phyloP scores from a whole-genome alignment of 495 filamentous ascomycete species.

The Pyronema domesticum region DNA sequence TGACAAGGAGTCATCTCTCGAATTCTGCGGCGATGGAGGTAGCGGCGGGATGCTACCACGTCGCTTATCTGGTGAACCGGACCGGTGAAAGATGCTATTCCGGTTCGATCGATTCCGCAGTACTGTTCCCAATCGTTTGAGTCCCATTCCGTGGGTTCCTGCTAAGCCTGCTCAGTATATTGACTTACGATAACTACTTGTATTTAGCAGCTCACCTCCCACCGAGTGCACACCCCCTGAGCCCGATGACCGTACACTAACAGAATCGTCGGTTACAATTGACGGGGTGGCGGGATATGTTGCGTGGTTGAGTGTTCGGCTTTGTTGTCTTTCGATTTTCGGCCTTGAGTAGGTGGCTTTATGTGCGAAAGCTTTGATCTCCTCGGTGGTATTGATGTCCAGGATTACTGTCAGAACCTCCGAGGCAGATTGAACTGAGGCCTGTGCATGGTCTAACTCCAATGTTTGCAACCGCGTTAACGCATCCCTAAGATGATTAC shows the following conservation, averaged over 20 bases:
- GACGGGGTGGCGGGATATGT: constrained; percentile 25
- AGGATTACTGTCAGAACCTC: constrained; percentile 67
- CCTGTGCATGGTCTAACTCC: constrained; percentile 74
- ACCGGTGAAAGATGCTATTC: constrained; percentile 20
- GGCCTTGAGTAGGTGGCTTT: constrained; percentile 29
- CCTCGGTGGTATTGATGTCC: constrained; percentile 70
- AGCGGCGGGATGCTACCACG: constrained; percentile 8
- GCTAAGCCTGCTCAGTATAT: constrained; percentile 7
- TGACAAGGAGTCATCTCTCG: background rate
- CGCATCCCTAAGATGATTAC: constrained; percentile 82
- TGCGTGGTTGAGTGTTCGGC: constrained; percentile 27
- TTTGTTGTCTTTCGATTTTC: constrained; percentile 26
- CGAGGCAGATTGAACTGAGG: constrained; percentile 57
- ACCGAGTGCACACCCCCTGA: constrained; percentile 25
- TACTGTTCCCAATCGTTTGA: constrained; percentile 23
- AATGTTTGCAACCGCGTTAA: constrained; percentile 87
- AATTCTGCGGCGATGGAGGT: background rate
- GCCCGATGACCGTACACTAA: constrained; percentile 26
- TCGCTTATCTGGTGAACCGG: constrained; percentile 20
- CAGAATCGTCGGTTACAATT: constrained; percentile 26
- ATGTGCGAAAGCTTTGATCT: constrained; percentile 69
- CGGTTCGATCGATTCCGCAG: constrained; percentile 20
- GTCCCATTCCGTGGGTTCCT: constrained; percentile 11
- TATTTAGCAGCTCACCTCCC: constrained; percentile 24
- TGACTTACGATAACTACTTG: constrained; percentile 4